These are phyloP conservation scores for Biscogniauxia mediterranea DNA, from an alignment of 2,329 filamentous ascomycete species.

Conservation along the genomic window DNA sequence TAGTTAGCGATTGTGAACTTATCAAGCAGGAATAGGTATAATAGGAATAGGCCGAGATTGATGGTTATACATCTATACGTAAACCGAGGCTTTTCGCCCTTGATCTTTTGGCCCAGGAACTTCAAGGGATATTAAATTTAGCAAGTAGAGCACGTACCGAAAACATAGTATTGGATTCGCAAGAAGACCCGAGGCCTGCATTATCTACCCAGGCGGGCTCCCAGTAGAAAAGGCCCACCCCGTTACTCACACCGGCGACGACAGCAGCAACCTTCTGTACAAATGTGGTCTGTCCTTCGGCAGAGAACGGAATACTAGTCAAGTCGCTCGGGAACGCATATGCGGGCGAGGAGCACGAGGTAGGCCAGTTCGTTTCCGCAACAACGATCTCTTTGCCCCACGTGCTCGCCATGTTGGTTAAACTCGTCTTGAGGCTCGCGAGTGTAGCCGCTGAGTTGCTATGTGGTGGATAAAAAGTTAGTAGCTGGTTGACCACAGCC, in stretches of 20 bases:
- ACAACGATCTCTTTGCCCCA: conserved; percentile 69
- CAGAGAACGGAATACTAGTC: conserved; percentile 58
- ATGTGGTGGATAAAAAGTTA: conserved; percentile 8
- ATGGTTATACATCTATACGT: not conserved
- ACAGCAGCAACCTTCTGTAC: conserved; percentile 57
- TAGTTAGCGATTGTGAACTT: conserved; percentile 1
- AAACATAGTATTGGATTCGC: conserved; percentile 63
- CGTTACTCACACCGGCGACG: conserved; percentile 51
- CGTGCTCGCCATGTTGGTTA: conserved; percentile 57
- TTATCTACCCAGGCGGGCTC: conserved; percentile 71
- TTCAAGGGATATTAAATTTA: too few relatives aligned
- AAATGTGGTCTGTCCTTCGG: conserved; percentile 61
- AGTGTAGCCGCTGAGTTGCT: conserved; percentile 56
- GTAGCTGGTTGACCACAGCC: not conserved
- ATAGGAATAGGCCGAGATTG: not conserved
- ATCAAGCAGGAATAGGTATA: not conserved
- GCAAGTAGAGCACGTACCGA: conserved; percentile 27
- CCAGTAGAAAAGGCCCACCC: conserved; percentile 69
- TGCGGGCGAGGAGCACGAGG: conserved; percentile 55
- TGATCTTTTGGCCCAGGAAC: too few relatives aligned
- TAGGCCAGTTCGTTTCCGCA: conserved; percentile 70
- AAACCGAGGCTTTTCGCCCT: too few relatives aligned
- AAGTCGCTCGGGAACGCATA: conserved; percentile 62
- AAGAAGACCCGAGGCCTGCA: conserved; percentile 62
- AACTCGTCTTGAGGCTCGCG: conserved; percentile 49